Percentiles rank a stretch among this genome's conserved stretches.
Conservation (phyloP, 1,284 basidiomycete species). For the Ustilago hordei region DNA sequence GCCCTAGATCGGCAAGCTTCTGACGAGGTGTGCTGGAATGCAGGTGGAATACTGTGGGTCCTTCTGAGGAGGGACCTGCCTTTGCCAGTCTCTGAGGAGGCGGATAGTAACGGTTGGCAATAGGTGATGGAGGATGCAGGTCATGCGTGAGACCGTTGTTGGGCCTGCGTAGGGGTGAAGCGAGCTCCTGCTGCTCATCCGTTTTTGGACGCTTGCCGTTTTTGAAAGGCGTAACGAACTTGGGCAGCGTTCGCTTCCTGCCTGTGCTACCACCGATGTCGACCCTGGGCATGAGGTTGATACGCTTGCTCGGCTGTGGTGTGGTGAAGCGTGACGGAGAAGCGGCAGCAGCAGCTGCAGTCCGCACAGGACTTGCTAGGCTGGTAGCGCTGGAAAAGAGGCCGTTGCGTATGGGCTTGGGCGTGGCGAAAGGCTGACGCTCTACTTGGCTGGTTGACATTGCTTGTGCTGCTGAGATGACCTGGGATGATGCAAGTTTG, state of each 20-base stretch:
- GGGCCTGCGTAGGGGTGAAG: conserved; percentile 23
- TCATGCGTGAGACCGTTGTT: conserved; percentile 8
- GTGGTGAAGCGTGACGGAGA: conserved; percentile 23
- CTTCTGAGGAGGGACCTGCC: conserved; percentile 1
- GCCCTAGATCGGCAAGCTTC: conserved; percentile 31
- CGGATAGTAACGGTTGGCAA: conserved; percentile 16
- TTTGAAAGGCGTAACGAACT: conserved; percentile 60
- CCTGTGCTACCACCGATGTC: conserved; percentile 30
- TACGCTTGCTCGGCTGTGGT: conserved; percentile 34
- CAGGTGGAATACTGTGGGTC: conserved; percentile 31
- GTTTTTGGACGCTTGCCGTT: conserved; percentile 38
- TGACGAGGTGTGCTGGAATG: conserved; percentile 7
- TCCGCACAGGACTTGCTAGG: conserved; percentile 24
- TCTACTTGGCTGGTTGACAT: conserved; percentile 7
- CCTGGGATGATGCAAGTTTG: background rate
- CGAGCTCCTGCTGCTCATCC: conserved; percentile 18
- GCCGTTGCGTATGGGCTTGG: conserved; percentile 12
- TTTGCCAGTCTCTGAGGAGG: background rate
- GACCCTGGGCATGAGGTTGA: conserved; percentile 46
- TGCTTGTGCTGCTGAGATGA: background rate
- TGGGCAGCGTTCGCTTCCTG: conserved; percentile 31
- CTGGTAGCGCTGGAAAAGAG: conserved; percentile 6
- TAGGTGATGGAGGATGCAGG: background rate
- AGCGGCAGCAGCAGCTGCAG: conserved; percentile 1
- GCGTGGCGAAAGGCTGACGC: conserved; percentile 22